Evolutionary conservation across 179 eudicot species (phyloP), one percentile per base, ranked within the genome.

Genomic region (Sideroxylon spinosum): DNA sequence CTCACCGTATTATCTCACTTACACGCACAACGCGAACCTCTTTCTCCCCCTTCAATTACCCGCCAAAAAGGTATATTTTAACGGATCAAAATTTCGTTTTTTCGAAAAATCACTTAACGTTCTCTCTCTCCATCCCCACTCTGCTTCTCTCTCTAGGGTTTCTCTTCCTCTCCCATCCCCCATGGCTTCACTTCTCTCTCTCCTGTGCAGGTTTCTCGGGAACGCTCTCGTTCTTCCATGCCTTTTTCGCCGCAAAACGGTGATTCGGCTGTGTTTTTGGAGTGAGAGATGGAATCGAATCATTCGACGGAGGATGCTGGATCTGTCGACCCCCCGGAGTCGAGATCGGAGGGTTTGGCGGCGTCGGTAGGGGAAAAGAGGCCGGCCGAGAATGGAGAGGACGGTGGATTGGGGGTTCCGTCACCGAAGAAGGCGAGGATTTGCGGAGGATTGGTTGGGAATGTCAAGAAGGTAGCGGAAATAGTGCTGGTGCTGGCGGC

Each of bases 401-500:
- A 61, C 46, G 87, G 25, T 8, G 80, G 59, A 25, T 66, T 25
- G 8, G 90, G 32, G 76, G 57, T 9, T 26, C 70, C 73, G 59
- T 13, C 65, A 50, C 28, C 56, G 72, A 78, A 81, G 84, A 79
- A 74, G 83, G 73, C 68, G 71, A 86, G 75, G 81, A 78, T 14
- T 1, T 82, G 73, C 17, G 78, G 22, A 19, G 83, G 61, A n/a
- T n/a, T 57, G 63, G 88, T 66, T n/a, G 78, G 32, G 81, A 85
- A 83, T 82, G 67, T 91, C 83, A 86, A 60, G 87, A 86, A 83
- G 78, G 93, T 94, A 66, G 99, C 98, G 50, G 98, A 94, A 87
- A 86, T 92, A 19, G 93, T 94, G 81, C 26, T 96, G 76, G 98
- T 92, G 13, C 75, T 96, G 85, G 87, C 97, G 20, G 91, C 98